Evolutionary conservation across 2,329 filamentous ascomycete genomes (phyloP), one percentile per base, ranked within the genome.

Genomic region (Penicillium sp.): DNA sequence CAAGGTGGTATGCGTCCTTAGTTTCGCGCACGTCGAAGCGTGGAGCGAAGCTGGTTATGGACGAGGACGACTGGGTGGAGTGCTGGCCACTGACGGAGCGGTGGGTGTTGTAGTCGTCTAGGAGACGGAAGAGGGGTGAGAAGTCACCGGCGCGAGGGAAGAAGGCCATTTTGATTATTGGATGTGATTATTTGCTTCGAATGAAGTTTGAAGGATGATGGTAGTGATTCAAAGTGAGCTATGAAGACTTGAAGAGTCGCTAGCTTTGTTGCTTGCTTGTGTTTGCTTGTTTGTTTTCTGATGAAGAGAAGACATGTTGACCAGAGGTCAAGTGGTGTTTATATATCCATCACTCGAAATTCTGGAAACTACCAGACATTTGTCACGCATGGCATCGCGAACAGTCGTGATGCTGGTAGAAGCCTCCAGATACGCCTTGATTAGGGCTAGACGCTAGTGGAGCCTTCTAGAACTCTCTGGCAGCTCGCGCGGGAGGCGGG

Each of bases 1-100:
- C 70, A 9, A 77, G 68, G 28, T 69, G 52, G 61, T 77, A 77
- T 9, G 66, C 62, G 1, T 72, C 66, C 26, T 69, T 66, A n/a
- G 65, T 66, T 63, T 77, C 74, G 51, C 69, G 68, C 52, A 77
- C 68, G 59, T 77, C 74, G 60, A 77, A 77, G 47, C 65, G 64
- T 14, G 74, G 74, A 11, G 66, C 65, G 63, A 75, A 75, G 43
- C 65, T 63, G 5, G 52, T 38, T 7, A 55, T 48, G 40, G 38
- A 20, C 14, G 43, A 53, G 30, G 52, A 18, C 9, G 42, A n/a
- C 49, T 47, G 68, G 52, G 56, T 61, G 18, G 28, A 26, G 1
- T n/a, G n/a, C n/a, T 50, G 14, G 26, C 58, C 47, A 50, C 59
- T 47, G 26, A 38, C 38, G 24, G 63, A 48, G 53, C 65, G 59